Conservation (phyloP, 2,329 filamentous ascomycete species). For the Colletotrichum theobromicola region DNA sequence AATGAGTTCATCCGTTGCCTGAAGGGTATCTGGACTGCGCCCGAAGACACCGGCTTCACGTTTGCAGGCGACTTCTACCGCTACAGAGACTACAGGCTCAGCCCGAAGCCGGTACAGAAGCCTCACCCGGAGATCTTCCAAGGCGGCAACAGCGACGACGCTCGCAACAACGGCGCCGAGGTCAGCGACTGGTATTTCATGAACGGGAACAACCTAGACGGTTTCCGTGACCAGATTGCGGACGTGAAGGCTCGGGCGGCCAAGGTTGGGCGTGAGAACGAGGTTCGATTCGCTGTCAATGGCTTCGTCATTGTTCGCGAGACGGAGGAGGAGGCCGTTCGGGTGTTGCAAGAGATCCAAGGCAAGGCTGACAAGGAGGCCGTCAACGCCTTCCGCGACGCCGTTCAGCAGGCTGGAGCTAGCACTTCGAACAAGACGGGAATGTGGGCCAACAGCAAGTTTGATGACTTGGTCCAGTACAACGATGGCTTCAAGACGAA, state of each 20-base stretch:
- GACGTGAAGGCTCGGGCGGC: conserved; percentile 52
- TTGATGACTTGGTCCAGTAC: conserved; percentile 59
- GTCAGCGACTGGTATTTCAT: conserved; percentile 60
- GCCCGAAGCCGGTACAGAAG: conserved; percentile 53
- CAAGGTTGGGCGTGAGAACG: conserved; percentile 42
- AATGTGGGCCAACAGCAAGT: conserved; percentile 58
- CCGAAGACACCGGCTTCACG: conserved; percentile 47
- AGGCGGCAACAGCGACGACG: conserved; percentile 56
- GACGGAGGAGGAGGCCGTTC: conserved; percentile 54
- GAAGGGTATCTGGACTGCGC: conserved; percentile 54
- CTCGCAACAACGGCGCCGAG: conserved; percentile 51
- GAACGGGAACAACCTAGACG: conserved; percentile 61
- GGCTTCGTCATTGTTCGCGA: conserved; percentile 55
- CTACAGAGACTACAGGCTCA: conserved; percentile 54
- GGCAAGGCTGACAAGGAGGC: conserved; percentile 57
- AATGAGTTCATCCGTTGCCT: conserved; percentile 57
- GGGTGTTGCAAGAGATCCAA: conserved; percentile 54
- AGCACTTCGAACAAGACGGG: conserved; percentile 51
- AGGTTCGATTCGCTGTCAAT: conserved; percentile 55
- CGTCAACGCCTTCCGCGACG: conserved; percentile 52
- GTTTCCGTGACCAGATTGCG: conserved; percentile 53
- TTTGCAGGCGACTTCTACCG: conserved; percentile 59
- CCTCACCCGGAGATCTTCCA: conserved; percentile 59
- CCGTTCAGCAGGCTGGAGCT: conserved; percentile 54
- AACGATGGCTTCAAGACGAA: conserved; percentile 63